Base-by-base conservation (phyloP, 2,329 filamentous ascomycete species). In the Cytospora leucostoma region DNA sequence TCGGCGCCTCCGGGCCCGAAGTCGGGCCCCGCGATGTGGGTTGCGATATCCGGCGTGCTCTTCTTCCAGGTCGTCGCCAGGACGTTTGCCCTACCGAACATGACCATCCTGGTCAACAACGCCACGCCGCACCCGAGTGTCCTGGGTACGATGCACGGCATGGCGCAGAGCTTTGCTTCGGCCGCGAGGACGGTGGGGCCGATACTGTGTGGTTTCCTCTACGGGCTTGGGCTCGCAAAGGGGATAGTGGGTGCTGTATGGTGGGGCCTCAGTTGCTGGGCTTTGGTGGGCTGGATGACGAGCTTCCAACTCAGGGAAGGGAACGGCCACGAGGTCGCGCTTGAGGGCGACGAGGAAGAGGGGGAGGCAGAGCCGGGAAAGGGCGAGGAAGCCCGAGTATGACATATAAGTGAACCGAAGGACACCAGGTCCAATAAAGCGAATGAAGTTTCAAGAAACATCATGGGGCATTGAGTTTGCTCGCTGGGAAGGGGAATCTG, bases 41-140 rank as follows among this genome's bases (percentile, higher is more conserved):
- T 83, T 0, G 83, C 85, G 2, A 87, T 93, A 19, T 80, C 82
- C 0, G 74, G 79, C 4, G 84, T 92, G 1, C 77, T 93, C 2
- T 77, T 83, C 13, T 72, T 90, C 12, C 88, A 91, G 68, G 88
- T 91, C 10, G 76, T 86, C 1, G 88, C 85, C 0, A 80, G 89
- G 38, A 91, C 88, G 0, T 91, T 91, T 70, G 78, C 79, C 7
- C 71, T 80, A 2, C 81, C 81, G 0, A 78, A 73, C 17, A 77
- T 79, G 69, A 77, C 75, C 1, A 81, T 82, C 34, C 71, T 82
- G 3, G 72, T 81, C 35, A 82, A 82, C 64, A 81, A 81, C 69
- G 79, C 78, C 66, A 77, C 78, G 47, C 79, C 80, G 15, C 79
- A 82, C 60, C 79, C 79, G 2, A 80, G 77, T 58, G 78, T 81